These are phyloP conservation scores for Chrysosporium keratinophilum DNA, from an alignment of 2,329 filamentous ascomycete genomes.

Conservation along the genomic window DNA sequence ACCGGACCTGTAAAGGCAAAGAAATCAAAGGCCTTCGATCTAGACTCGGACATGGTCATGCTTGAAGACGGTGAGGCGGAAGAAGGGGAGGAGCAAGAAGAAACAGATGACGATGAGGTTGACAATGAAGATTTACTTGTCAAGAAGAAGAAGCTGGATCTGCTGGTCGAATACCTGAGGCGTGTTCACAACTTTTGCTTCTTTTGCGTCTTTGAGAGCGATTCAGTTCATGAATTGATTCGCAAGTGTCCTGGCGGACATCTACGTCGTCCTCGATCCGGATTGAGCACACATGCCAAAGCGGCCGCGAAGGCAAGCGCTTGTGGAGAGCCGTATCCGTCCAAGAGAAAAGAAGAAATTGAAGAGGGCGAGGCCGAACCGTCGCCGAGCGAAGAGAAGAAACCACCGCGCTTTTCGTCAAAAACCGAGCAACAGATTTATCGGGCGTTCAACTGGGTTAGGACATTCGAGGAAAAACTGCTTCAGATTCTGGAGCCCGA, in stretches of 20 bases:
- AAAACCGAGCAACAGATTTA: slow-evolving; percentile 88
- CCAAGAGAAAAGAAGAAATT: slow-evolving; percentile 60
- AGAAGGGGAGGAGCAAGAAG: slow-evolving; percentile 69
- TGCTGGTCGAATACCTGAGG: slow-evolving; percentile 91
- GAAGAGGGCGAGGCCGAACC: slow-evolving; percentile 55
- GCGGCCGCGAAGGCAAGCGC: slow-evolving; percentile 78
- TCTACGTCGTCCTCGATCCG: slow-evolving; percentile 78
- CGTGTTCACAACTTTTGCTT: slow-evolving; percentile 98
- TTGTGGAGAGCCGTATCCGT: slow-evolving; percentile 68
- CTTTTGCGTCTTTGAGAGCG: slow-evolving; percentile 97
- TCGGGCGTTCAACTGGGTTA: slow-evolving; percentile 96
- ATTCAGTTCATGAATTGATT: slow-evolving; percentile 90
- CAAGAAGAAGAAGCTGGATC: slow-evolving; percentile 94
- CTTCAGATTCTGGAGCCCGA: slow-evolving; percentile 86
- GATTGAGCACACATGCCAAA: slow-evolving; percentile 71
- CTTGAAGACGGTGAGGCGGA: slow-evolving; percentile 56
- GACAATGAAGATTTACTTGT: slow-evolving; percentile 82
- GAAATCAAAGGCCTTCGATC: slow-evolving; percentile 44
- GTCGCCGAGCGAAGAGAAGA: slow-evolving; percentile 60
- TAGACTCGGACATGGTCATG: slow-evolving; percentile 32
- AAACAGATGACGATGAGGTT: slow-evolving; percentile 60
- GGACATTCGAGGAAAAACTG: slow-evolving; percentile 95
- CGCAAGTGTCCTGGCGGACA: slow-evolving; percentile 97
- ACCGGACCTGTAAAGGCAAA: slow-evolving; percentile 33
- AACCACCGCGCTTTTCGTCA: slow-evolving; percentile 55